Evolutionary conservation across 805 yeast species (phyloP).

Genomic region (Candida vartiovaarae): DNA sequence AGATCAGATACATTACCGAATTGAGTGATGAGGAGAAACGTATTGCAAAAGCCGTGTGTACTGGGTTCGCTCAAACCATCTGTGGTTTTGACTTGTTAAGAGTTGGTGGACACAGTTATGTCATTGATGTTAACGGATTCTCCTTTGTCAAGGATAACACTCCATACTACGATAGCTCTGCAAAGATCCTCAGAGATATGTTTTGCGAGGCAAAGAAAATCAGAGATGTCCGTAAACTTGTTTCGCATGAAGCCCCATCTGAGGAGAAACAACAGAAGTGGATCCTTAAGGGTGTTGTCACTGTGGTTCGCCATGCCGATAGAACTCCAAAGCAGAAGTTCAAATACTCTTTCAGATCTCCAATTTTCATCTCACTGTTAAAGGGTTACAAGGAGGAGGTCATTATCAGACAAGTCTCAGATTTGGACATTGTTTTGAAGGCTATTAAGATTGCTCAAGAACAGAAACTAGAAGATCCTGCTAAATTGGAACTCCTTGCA

Average conservation of each 20-base stretch:
- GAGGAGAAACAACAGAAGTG: conserved; percentile 67
- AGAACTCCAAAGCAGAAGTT: conserved; percentile 98
- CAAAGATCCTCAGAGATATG: conserved; percentile 66
- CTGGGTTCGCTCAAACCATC: conserved; percentile 80
- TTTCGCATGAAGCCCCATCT: conserved; percentile 27
- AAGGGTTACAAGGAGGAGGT: conserved; percentile 97
- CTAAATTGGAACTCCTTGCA: conserved; percentile 68
- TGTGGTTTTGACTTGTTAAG: conserved; percentile 95
- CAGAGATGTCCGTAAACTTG: conserved; percentile 34
- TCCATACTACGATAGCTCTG: conserved; percentile 77
- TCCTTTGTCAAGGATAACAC: conserved; percentile 92
- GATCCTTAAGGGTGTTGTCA: conserved; percentile 90
- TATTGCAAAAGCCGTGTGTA: conserved; percentile 75
- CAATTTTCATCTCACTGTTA: conserved; percentile 73
- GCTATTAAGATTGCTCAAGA: conserved; percentile 79
- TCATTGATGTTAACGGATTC: conserved; percentile 96
- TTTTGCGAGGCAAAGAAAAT: conserved; percentile 57
- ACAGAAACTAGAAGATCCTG: conserved; percentile 70
- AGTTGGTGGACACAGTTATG: conserved; percentile 82
- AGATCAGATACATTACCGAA: conserved; percentile 82
- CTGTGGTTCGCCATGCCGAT: conserved; percentile 94
- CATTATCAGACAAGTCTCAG: conserved; percentile 84
- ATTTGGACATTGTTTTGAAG: conserved; percentile 75
- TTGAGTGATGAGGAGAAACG: conserved; percentile 64
- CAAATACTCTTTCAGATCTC: conserved; percentile 88